A percentile compares a stretch with the other conserved stretches of the same genome.
phyloP scores from a whole-genome alignment of 2,329 filamentous ascomycete species.

The Venturia nashicola region DNA sequence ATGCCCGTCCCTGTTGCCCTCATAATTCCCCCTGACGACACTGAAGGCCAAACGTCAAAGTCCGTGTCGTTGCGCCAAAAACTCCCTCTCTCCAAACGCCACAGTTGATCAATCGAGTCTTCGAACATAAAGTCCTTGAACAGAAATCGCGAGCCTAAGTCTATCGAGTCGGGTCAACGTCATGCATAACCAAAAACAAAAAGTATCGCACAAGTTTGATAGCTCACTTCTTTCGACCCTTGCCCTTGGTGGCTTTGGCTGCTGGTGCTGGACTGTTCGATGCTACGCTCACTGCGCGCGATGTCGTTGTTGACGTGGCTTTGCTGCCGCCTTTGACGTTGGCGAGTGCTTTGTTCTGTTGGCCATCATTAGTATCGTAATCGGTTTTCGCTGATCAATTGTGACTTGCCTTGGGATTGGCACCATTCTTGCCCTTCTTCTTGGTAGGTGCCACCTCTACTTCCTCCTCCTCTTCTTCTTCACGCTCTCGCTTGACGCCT shows the following conservation, averaged over 20 bases:
- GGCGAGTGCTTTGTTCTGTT: constrained; percentile 85
- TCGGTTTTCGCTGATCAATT: constrained; percentile 5
- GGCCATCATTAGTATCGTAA: constrained; percentile 14
- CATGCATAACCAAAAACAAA: not conserved
- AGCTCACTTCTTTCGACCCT: constrained; percentile 31
- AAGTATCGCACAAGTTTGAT: not conserved
- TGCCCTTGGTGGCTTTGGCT: constrained; percentile 33
- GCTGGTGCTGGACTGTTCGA: constrained; percentile 53
- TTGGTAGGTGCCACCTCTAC: constrained; percentile 77
- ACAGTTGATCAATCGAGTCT: not conserved
- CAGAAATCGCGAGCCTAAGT: not conserved
- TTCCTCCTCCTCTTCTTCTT: constrained; percentile 78
- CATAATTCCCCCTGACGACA: not conserved
- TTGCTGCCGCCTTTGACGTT: constrained; percentile 73
- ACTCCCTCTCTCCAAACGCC: not conserved
- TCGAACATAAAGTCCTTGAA: not conserved
- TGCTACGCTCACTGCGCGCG: constrained; percentile 76
- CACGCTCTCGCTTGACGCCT: constrained; percentile 47
- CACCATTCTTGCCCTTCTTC: constrained; percentile 85
- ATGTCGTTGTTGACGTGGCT: constrained; percentile 62
- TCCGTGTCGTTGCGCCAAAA: not conserved
- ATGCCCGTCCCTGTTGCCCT: not conserved
- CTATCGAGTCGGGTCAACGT: not conserved
- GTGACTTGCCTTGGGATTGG: constrained; percentile 38
- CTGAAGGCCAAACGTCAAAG: not conserved